Conservation (phyloP, 805 yeast species). For the Yamadazyma laniorum region DNA sequence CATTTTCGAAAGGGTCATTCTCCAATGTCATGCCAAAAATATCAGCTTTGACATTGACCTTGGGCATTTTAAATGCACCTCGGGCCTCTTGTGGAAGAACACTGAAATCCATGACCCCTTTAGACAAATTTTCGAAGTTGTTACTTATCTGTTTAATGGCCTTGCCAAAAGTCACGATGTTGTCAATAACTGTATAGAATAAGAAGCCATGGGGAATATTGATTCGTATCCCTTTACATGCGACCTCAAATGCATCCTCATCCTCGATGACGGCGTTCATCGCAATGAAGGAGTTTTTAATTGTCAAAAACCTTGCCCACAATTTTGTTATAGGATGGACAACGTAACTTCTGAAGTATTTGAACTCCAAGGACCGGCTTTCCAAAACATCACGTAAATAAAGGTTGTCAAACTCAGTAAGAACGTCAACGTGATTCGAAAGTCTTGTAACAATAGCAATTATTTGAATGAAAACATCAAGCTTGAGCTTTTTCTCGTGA, state of each 20-base stretch:
- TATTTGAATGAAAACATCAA: slow-evolving; percentile 32
- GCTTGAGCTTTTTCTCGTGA: slow-evolving; percentile 21
- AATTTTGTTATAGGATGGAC: slow-evolving; percentile 47
- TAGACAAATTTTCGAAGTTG: slow-evolving; percentile 40
- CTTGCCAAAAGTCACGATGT: slow-evolving; percentile 65
- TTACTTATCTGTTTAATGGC: slow-evolving; percentile 58
- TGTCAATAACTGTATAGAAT: slow-evolving; percentile 78
- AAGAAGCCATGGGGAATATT: slow-evolving; percentile 72
- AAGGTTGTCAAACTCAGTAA: slow-evolving; percentile 44
- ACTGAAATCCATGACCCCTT: slow-evolving; percentile 26
- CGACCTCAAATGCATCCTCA: slow-evolving; percentile 19
- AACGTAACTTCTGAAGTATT: slow-evolving; percentile 45
- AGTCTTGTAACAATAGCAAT: slow-evolving; percentile 41
- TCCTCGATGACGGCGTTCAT: slow-evolving; percentile 15
- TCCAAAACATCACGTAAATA: slow-evolving; percentile 22
- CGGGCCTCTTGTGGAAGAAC: slow-evolving; percentile 35
- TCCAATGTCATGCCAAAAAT: slow-evolving; percentile 66
- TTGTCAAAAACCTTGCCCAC: slow-evolving; percentile 41
- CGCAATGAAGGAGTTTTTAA: slow-evolving; percentile 19
- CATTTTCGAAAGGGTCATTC: slow-evolving; percentile 87
- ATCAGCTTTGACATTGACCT: slow-evolving; percentile 52
- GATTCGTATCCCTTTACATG: slow-evolving; percentile 43
- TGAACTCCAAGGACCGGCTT: slow-evolving; percentile 30
- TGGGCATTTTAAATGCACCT: slow-evolving; percentile 51
- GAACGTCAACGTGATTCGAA: slow-evolving; percentile 46